Conservation (phyloP, 495 filamentous ascomycete genomes). For the Entonaema liquescens region DNA sequence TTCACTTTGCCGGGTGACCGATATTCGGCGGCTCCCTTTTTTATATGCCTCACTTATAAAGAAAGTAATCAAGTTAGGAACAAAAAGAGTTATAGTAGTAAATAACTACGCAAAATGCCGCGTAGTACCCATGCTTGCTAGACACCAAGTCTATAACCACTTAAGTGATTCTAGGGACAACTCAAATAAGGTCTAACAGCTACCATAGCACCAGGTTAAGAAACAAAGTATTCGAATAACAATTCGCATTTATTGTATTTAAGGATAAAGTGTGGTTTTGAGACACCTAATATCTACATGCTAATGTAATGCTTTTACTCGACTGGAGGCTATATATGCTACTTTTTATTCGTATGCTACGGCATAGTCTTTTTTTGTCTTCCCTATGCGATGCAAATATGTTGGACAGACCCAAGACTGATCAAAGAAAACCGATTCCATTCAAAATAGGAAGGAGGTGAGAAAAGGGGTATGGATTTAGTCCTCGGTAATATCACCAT, state of each 20-base stretch:
- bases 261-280: not conserved
- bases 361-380: conserved; percentile 26
- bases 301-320: conserved; percentile 9
- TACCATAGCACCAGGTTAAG: not conserved
- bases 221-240: not conserved
- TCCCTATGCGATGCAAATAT: conserved; percentile 30
- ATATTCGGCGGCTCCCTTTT: conserved; percentile 19
- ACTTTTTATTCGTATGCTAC: conserved; percentile 4
- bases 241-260: not conserved
- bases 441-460: not conserved
- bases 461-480: conserved; percentile 45
- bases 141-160: not conserved
- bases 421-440: conserved; percentile 4
- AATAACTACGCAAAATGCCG: not conserved
- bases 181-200: not conserved
- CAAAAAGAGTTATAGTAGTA: not conserved
- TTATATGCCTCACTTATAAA: not conserved
- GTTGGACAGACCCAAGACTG: conserved; percentile 2
- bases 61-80: not conserved
- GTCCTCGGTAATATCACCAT: conserved; percentile 93
- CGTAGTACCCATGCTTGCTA: not conserved
- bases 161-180: not conserved
- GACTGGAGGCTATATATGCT: conserved; percentile 3
- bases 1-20: not conserved
- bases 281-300: not conserved